A percentile compares a stretch with the other conserved stretches of the same genome.
phyloP scores from a whole-genome alignment of 768 basidiomycete species.

The Phlegmacium glaucopus region DNA sequence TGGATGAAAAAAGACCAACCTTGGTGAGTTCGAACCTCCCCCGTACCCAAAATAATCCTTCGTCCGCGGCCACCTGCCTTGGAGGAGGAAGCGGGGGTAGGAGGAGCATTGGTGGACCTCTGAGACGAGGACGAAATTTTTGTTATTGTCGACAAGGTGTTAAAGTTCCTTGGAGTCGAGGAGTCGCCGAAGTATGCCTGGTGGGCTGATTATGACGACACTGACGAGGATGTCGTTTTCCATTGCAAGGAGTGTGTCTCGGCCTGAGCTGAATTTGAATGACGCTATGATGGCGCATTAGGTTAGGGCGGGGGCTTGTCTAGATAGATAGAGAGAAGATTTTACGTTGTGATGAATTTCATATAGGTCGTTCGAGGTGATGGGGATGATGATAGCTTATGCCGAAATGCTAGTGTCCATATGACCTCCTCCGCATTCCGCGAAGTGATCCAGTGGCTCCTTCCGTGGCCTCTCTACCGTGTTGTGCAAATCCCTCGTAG shows the following conservation, averaged over 20 bases:
- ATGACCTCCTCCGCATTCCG: slow-evolving; percentile 18
- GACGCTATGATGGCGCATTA: slow-evolving; percentile 23
- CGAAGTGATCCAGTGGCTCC: slow-evolving; percentile 27
- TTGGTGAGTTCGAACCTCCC: no score
- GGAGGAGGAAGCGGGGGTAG: slow-evolving; percentile 25
- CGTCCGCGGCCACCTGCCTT: slow-evolving; percentile 7
- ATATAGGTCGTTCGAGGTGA: neutral
- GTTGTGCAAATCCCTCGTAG: no score
- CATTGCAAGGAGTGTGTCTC: slow-evolving; percentile 29
- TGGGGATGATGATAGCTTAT: slow-evolving; percentile 6
- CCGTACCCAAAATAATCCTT: no score
- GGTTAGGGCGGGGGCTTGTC: slow-evolving; percentile 19
- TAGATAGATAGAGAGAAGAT: no score
- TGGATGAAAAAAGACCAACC: no score
- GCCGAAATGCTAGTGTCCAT: slow-evolving; percentile 7
- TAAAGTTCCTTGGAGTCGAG: slow-evolving; percentile 18
- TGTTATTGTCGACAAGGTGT: no score
- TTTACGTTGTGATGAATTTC: no score
- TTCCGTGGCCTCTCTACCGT: slow-evolving; percentile 12
- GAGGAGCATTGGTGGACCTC: slow-evolving; percentile 30
- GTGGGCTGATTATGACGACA: slow-evolving; percentile 25
- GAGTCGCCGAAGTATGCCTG: slow-evolving; percentile 23
- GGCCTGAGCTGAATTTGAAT: slow-evolving; percentile 24
- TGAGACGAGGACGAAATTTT: slow-evolving; percentile 27
- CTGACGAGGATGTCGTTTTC: slow-evolving; percentile 21